These are phyloP conservation scores for Neurospora hispaniola DNA, from an alignment of 495 filamentous ascomycete genomes.

Conservation along the genomic window DNA sequence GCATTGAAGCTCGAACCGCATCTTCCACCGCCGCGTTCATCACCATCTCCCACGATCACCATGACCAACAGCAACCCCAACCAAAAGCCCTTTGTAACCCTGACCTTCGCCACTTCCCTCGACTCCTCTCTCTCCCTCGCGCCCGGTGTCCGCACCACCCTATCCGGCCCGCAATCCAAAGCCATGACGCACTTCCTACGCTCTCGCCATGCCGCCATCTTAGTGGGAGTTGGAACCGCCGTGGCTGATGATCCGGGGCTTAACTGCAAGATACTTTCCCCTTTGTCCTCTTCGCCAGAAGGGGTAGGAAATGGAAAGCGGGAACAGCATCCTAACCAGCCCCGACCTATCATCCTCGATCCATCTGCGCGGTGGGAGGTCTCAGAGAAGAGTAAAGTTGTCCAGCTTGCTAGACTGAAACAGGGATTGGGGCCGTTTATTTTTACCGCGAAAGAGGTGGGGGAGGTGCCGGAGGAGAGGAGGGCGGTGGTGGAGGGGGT, in stretches of 20 bases:
- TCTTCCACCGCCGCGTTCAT: neutral
- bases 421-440: slow-evolving; percentile 65
- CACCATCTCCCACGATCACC: neutral
- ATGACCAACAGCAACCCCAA: neutral
- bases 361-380: slow-evolving; percentile 59
- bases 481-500: slow-evolving; percentile 19
- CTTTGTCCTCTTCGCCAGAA: slow-evolving; percentile 33
- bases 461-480: slow-evolving; percentile 13
- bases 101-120: slow-evolving; percentile 86
- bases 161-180: slow-evolving; percentile 75
- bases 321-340: slow-evolving; percentile 36
- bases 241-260: slow-evolving; percentile 75
- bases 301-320: neutral
- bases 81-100: slow-evolving; percentile 40
- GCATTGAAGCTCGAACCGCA: slow-evolving; percentile 3
- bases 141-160: slow-evolving; percentile 62
- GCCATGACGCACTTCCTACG: slow-evolving; percentile 87
- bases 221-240: slow-evolving; percentile 76
- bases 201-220: slow-evolving; percentile 69
- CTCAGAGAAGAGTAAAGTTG: slow-evolving; percentile 46
- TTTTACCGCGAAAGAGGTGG: slow-evolving; percentile 31
- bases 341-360: slow-evolving; percentile 71
- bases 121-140: slow-evolving; percentile 67
- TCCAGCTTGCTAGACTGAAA: slow-evolving; percentile 52
- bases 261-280: slow-evolving; percentile 40